These are phyloP conservation scores for Solanum arcanum DNA, from an alignment of 257 asterid genomes.

Conservation along the genomic window DNA sequence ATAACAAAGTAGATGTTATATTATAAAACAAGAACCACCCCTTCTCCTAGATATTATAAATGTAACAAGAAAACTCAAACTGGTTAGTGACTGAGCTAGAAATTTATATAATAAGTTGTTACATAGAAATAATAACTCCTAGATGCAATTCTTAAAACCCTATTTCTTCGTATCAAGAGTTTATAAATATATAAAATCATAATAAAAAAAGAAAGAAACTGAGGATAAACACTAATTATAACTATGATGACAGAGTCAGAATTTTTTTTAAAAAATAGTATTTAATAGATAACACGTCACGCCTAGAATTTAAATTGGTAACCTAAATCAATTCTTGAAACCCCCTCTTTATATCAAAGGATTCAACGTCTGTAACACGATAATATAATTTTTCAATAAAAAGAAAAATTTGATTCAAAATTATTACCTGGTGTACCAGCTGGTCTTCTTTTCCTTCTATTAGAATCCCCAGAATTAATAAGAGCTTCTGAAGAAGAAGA, in stretches of 20 bases:
- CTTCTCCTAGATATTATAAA: background rate
- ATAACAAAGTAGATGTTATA: background rate
- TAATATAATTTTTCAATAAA: background rate
- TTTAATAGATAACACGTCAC: background rate
- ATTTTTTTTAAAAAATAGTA: background rate
- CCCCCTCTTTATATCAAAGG: background rate
- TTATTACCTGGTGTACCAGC: conserved; percentile 28
- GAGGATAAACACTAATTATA: background rate
- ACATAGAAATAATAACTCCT: background rate
- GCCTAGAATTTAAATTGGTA: background rate
- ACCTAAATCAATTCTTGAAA: background rate
- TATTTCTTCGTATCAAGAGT: background rate
- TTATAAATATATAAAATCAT: background rate
- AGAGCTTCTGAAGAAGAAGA: conserved; percentile 14
- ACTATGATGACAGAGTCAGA: background rate
- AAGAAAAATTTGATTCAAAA: background rate
- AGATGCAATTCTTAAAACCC: background rate
- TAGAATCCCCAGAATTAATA: background rate
- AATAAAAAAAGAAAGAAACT: background rate
- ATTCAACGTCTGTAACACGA: background rate
- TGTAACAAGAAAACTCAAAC: background rate
- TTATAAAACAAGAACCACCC: background rate
- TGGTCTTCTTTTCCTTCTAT: conserved; percentile 21
- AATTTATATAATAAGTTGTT: background rate
- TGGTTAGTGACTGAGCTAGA: background rate